A percentile compares a stretch with the other conserved stretches of the same genome.
phyloP scores from a whole-genome alignment of 2,329 filamentous ascomycete genomes.

The Aspergillus pseudoglaucus region DNA sequence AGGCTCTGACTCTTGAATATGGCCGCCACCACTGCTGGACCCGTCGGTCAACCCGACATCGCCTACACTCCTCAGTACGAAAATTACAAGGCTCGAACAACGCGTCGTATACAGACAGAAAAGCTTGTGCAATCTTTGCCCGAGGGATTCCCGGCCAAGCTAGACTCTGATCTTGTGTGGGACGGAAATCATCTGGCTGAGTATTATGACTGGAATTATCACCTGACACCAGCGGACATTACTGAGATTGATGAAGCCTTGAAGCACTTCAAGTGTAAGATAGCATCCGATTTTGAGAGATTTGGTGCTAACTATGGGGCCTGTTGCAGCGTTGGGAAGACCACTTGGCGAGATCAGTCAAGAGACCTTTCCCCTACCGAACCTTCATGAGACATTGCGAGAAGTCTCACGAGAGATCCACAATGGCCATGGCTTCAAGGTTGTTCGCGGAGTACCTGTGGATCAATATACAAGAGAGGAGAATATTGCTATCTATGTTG shows the following conservation, averaged over 20 bases:
- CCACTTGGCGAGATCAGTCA: conserved; percentile 38
- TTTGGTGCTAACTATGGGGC: conserved; percentile 4
- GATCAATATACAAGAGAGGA: conserved; percentile 30
- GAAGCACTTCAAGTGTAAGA: conserved; percentile 35
- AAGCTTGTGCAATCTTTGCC: conserved; percentile 23
- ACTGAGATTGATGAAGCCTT: conserved; percentile 41
- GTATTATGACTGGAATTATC: conserved; percentile 37
- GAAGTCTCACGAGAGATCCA: conserved; percentile 33
- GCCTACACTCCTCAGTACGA: not conserved
- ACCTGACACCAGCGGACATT: conserved; percentile 31
- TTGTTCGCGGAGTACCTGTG: conserved; percentile 38
- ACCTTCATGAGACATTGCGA: conserved; percentile 26
- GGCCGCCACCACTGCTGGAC: not conserved
- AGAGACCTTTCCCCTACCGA: conserved; percentile 40
- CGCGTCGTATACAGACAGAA: not conserved
- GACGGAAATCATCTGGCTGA: conserved; percentile 35
- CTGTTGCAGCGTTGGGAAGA: conserved; percentile 19
- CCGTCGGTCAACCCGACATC: not conserved
- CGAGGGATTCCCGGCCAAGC: conserved; percentile 33
- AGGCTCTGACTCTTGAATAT: not conserved
- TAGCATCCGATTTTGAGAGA: not conserved
- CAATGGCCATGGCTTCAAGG: conserved; percentile 38
- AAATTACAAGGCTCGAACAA: not conserved
- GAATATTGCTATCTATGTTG: conserved; percentile 39
- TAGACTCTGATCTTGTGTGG: conserved; percentile 43